phyloP scores from a whole-genome alignment of 1,284 basidiomycete species.

The Hymenochaete sp. region DNA sequence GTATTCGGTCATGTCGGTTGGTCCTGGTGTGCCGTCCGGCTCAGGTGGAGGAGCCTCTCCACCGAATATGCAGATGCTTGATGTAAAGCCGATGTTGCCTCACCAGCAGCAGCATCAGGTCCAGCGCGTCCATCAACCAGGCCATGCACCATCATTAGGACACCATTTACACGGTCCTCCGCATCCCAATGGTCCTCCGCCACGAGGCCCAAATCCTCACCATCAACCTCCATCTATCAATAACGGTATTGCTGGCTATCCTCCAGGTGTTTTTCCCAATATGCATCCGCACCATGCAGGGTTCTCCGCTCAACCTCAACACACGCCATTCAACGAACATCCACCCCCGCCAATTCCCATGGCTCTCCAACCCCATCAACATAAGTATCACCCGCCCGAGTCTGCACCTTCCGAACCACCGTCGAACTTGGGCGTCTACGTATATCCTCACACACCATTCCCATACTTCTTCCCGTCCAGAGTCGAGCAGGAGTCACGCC shows the following conservation, averaged over 20 bases:
- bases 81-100: conserved; percentile 12
- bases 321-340: conserved; percentile 10
- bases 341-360: conserved; percentile 13
- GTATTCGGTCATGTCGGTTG: conserved; percentile 11
- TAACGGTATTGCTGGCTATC: no score
- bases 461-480: conserved; percentile 29
- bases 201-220: conserved; percentile 5
- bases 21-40: conserved; percentile 9
- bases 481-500: conserved; percentile 2
- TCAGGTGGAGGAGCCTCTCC: conserved; percentile 3
- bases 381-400: conserved; percentile 4
- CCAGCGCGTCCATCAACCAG: conserved; percentile 10
- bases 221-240: conserved; percentile 4
- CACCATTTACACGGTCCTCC: conserved; percentile 2
- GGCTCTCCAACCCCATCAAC: conserved; percentile 9
- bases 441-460: conserved; percentile 36
- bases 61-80: conserved; percentile 1
- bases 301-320: conserved; percentile 1
- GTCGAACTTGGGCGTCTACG: conserved; percentile 46
- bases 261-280: conserved; percentile 4
- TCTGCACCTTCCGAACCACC: conserved; percentile 23
- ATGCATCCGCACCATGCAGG: conserved; percentile 7
- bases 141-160: conserved; percentile 8
- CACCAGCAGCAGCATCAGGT: conserved; percentile 11
- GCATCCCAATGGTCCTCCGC: conserved; percentile 8